Conservation (phyloP, 2,329 filamentous ascomycete genomes). For the Mycosphaerella arachidis region DNA sequence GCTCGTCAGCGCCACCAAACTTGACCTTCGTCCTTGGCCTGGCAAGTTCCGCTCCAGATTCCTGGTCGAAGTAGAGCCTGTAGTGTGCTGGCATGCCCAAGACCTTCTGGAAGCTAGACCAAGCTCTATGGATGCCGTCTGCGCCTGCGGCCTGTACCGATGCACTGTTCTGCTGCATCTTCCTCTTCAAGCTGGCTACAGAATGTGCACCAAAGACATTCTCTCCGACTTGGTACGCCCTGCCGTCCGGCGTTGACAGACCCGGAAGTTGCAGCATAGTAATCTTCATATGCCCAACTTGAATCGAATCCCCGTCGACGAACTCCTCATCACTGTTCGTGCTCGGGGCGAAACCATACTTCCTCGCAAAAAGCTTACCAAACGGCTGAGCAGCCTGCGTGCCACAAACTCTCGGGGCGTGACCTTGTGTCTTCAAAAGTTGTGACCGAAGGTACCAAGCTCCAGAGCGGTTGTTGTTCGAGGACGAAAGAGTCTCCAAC, state of each 20-base stretch:
- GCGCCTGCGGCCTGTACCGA: neutral
- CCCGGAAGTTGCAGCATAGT: neutral
- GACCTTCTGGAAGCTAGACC: neutral
- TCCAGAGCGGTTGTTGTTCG: neutral
- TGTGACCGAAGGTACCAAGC: neutral
- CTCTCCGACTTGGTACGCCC: neutral
- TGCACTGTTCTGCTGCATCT: neutral
- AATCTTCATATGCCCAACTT: conserved; percentile 1
- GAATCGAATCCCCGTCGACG: neutral
- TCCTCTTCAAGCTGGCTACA: neutral
- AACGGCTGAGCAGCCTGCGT: neutral
- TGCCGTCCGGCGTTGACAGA: neutral
- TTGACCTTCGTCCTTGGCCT: neutral
- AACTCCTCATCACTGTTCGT: neutral
- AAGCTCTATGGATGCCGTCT: neutral
- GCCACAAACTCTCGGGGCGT: neutral
- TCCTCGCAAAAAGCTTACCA: neutral
- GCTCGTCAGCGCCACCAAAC: neutral
- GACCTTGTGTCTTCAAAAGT: neutral
- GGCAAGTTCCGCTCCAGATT: neutral
- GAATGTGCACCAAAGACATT: conserved; percentile 1
- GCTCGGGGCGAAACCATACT: neutral
- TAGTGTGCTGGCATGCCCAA: neutral
- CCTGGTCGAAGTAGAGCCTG: conserved; percentile 1
- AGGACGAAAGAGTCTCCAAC: neutral